Conservation (phyloP, 192 early-diverging fungal species). For the Coemansia sp. region DNA sequence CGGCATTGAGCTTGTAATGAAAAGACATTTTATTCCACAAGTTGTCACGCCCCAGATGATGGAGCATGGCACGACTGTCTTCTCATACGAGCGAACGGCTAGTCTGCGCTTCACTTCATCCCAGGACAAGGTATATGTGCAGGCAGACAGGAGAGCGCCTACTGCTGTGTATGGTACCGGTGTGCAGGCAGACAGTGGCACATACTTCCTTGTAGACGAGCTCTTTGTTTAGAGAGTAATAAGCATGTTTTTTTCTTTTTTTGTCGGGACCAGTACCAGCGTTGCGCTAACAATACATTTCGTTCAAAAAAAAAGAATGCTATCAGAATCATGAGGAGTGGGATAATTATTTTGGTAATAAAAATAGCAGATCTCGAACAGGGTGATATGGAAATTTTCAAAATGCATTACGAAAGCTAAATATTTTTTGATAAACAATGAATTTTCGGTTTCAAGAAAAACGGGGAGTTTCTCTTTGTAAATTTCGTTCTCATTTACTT, state of each 20-base stretch:
- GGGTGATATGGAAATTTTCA: no score
- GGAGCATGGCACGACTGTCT: constrained; percentile 25
- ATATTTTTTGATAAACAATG: not conserved
- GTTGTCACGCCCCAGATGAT: constrained; percentile 27
- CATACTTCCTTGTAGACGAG: constrained; percentile 37
- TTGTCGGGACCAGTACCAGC: not conserved
- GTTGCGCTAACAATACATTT: not conserved
- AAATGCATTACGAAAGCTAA: no score
- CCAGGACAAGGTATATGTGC: constrained; percentile 28
- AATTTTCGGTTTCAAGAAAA: not conserved
- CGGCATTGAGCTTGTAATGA: constrained; percentile 40
- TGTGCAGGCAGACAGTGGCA: constrained; percentile 30
- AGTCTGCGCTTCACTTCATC: constrained; percentile 30
- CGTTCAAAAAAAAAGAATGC: no score
- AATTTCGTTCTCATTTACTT: not conserved
- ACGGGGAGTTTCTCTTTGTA: not conserved
- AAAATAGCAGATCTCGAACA: no score
- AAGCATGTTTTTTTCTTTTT: not conserved
- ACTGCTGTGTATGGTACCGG: constrained; percentile 33
- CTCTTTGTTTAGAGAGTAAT: constrained; percentile 19
- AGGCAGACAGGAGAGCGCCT: constrained; percentile 32
- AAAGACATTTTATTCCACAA: constrained; percentile 47
- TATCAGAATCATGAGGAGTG: no score
- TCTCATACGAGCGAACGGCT: constrained; percentile 26
- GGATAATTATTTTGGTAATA: no score